Base-by-base conservation (phyloP, 208 protist genomes). In the Angomonas deanei region DNA sequence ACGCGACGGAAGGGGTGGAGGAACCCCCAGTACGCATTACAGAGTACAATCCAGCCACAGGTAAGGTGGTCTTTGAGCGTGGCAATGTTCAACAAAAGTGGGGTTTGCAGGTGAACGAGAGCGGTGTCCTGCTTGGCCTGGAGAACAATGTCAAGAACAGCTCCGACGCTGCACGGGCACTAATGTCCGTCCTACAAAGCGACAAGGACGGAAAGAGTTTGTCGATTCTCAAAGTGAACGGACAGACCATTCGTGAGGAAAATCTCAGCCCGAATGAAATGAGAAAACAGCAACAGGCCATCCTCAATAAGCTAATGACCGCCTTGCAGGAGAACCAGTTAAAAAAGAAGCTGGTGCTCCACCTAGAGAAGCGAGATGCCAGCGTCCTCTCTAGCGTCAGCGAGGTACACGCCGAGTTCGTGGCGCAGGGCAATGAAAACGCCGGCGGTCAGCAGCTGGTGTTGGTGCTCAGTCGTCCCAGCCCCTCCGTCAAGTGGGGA, bases 381-480 rank as follows among this genome's bases (percentile, higher is more conserved):
- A 54, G 53, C 1, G 68, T 70, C 26, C 39, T 84, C 11, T 71
- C 63, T 32, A 46, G 70, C 13, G 71, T 78, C 17, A 70, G 67
- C 17, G 84, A 86, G 72, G 72, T 91, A 2, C 56, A 79, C 15
- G 84, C 80, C 57, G 68, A 84, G 34, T 38, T 81, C 24, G 64
- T 70, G 21, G 46, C 50, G 26, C 77, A 87, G 39, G 80, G 84
- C 50, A 78, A 75, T 33, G 82, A 89, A 60, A 63, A 61, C 11
- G 62, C 66, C 27, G 60, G 71, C 21, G 83, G 83, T 4, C 83
- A 86, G 67, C 68, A 78, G 33, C 72, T 70, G n/a, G 50, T 67
- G 32, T 68, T 91, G 42, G 78, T 86, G 49, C 58, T 91, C n/a
- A 66, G 70, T 31, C 73, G 84, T 19, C 39, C 74, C 11, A 81